Base-by-base conservation (phyloP, 2,329 filamentous ascomycete species). In the Drechslerella dactyloides region DNA sequence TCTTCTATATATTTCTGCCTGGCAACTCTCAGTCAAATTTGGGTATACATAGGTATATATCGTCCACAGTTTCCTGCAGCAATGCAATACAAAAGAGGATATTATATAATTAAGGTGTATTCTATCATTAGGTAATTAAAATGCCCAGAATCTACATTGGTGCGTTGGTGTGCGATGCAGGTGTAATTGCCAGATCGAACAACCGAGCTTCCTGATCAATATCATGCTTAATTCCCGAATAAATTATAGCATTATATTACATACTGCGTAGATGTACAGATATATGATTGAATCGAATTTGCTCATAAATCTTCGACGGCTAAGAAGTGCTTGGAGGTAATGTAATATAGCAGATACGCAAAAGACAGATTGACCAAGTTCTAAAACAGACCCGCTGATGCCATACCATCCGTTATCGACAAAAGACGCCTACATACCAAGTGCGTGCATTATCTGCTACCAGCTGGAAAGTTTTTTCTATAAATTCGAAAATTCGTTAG, bases 391-490 rank as follows among this genome's bases (percentile, higher is more conserved):
- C 27, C 8, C 27, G 44, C 44, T 48, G 19, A 48, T 3, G 6
- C 15, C n/a, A 15, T 23, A 48, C 7, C 35, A 37, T 15, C 35
- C 11, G 40, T 5, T 44, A 44, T 44, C 3, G 17, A n/a, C 5
- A 44, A 7, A 8, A 44, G 5, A 10, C 40, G 15, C 5, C 5
- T 44, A 10, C 40, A 44, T 5, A n/a, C 7, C 17, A 48, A 15
- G 44, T 19, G 17, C 11, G 44, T 23, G 15, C 7, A 10, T 19
- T 17, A 19, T 65, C 35, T 73, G 37, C 69, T 68, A 33, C 69
- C 69, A 40, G 73, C 65, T 17, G 75, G 76, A 50, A 76, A 76
- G 68, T 77, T 77, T 66, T 76, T 77, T 53, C 75, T 76, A 52
- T 23, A 69, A 33, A 42, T 48, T 42, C 37, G 13, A 8, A 15